These are phyloP conservation scores for Erodium texanum DNA, from an alignment of 441 rosid species.

Conservation along the genomic window DNA sequence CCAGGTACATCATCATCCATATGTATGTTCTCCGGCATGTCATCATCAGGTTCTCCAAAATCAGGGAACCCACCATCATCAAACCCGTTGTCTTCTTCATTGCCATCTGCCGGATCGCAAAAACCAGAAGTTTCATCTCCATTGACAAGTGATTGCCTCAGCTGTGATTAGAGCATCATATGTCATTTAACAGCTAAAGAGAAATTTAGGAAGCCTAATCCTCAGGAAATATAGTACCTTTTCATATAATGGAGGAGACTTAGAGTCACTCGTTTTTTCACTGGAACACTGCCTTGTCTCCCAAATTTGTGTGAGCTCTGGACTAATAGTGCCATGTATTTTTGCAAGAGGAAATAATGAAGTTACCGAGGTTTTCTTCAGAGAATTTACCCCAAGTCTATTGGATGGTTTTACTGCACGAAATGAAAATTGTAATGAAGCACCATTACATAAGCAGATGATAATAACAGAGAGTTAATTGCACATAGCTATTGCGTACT, in stretches of 20 bases:
- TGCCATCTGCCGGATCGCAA: background rate
- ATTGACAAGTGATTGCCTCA: conserved; percentile 36
- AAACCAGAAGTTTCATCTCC: conserved; percentile 19
- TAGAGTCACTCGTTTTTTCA: conserved; percentile 22
- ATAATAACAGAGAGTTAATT: conserved; percentile 10
- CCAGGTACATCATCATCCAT: background rate
- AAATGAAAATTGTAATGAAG: conserved; percentile 17
- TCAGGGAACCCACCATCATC: background rate
- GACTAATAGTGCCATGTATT: conserved; percentile 54
- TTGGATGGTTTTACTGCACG: conserved; percentile 53
- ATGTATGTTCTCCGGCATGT: conserved; percentile 1
- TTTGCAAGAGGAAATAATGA: conserved; percentile 70
- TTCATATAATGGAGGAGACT: background rate
- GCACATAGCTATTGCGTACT: no score
- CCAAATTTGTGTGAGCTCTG: conserved; percentile 65
- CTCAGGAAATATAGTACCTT: background rate
- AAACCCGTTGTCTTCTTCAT: background rate
- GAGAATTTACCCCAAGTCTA: conserved; percentile 31
- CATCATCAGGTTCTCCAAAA: conserved; percentile 2
- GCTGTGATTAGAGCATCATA: conserved; percentile 1
- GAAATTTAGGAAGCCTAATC: background rate
- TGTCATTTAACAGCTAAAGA: background rate
- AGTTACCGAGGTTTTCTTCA: conserved; percentile 29
- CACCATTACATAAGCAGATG: conserved; percentile 18
- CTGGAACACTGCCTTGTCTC: conserved; percentile 25